These are phyloP conservation scores for Begonia masoniana DNA, from an alignment of 306 rosid species.

Conservation along the genomic window DNA sequence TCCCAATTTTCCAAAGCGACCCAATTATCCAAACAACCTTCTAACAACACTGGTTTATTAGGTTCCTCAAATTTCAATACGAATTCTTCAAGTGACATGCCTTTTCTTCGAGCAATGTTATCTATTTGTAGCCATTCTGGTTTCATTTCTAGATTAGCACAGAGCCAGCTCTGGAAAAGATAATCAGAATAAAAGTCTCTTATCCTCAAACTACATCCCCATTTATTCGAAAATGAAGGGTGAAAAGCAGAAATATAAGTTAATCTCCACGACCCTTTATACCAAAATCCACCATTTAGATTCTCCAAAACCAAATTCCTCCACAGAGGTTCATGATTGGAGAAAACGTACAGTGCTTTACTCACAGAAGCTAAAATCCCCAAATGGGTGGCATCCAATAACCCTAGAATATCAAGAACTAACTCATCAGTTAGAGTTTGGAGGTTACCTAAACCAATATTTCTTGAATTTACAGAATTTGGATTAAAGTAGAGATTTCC, in stretches of 20 bases:
- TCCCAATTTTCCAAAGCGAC: slow-evolving; percentile 70
- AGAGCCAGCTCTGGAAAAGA: slow-evolving; percentile 94
- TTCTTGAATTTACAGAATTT: slow-evolving; percentile 51
- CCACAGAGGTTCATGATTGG: slow-evolving; percentile 84
- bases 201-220: slow-evolving; percentile 33
- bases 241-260: slow-evolving; percentile 41
- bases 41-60: slow-evolving; percentile 71
- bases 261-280: slow-evolving; percentile 56
- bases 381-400: slow-evolving; percentile 34
- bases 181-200: slow-evolving; percentile 88
- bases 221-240: slow-evolving; percentile 25
- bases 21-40: slow-evolving; percentile 87
- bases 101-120: slow-evolving; percentile 51
- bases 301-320: slow-evolving; percentile 67
- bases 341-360: slow-evolving; percentile 53
- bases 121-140: slow-evolving; percentile 82
- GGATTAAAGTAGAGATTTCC: slow-evolving; percentile 66
- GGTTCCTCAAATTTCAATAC: slow-evolving; percentile 56
- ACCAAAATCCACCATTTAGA: slow-evolving; percentile 41
- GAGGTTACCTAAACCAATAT: slow-evolving; percentile 79
- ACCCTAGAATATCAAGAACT: slow-evolving; percentile 66
- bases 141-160: slow-evolving; percentile 94
- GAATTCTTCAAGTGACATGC: slow-evolving; percentile 77
- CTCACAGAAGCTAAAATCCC: slow-evolving; percentile 69
- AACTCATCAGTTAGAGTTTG: slow-evolving; percentile 68